phyloP scores from a whole-genome alignment of 2,329 filamentous ascomycete genomes.

The Ophiostoma fasciatum region DNA sequence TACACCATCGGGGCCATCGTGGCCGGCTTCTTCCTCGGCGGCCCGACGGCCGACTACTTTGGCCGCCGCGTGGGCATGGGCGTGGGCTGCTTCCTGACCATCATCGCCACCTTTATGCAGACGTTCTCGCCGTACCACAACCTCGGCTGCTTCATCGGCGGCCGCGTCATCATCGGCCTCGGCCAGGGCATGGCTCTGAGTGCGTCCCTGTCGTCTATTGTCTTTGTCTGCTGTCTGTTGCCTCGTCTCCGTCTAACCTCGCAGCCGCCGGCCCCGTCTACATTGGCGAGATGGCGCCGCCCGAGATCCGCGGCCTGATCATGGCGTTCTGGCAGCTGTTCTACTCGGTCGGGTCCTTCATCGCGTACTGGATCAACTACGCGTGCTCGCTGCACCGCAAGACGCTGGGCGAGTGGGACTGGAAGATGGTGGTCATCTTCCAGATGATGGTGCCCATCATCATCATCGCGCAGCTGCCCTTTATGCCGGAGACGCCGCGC shows the following conservation, averaged over 20 bases:
- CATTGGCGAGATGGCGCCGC: conserved; percentile 51
- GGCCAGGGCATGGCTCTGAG: conserved; percentile 48
- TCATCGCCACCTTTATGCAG: conserved; percentile 55
- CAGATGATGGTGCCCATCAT: conserved; percentile 52
- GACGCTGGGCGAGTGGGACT: conserved; percentile 54
- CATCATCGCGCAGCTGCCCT: conserved; percentile 47
- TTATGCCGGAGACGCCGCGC: conserved; percentile 52
- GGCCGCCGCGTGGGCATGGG: conserved; percentile 53
- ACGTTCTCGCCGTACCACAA: conserved; percentile 45
- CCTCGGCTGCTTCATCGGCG: conserved; percentile 52
- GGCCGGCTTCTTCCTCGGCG: conserved; percentile 54
- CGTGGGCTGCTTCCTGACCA: conserved; percentile 46
- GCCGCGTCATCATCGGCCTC: conserved; percentile 53
- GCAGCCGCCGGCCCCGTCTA: conserved; percentile 53
- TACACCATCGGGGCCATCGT: conserved; percentile 59
- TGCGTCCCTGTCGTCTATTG: conserved; percentile 1
- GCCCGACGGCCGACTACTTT: conserved; percentile 43
- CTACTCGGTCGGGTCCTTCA: conserved; percentile 50
- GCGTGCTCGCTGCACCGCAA: conserved; percentile 40
- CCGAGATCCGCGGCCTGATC: conserved; percentile 49
- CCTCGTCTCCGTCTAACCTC: too few species aligned
- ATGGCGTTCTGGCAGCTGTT: conserved; percentile 59
- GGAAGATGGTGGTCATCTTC: conserved; percentile 59
- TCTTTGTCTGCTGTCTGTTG: too few species aligned
- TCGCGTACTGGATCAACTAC: conserved; percentile 52